A percentile compares a stretch with the other conserved stretches of the same genome.
These are phyloP conservation scores for Nitzschia sp. DNA, from an alignment of 108 stramenopile species.

Conservation along the genomic window DNA sequence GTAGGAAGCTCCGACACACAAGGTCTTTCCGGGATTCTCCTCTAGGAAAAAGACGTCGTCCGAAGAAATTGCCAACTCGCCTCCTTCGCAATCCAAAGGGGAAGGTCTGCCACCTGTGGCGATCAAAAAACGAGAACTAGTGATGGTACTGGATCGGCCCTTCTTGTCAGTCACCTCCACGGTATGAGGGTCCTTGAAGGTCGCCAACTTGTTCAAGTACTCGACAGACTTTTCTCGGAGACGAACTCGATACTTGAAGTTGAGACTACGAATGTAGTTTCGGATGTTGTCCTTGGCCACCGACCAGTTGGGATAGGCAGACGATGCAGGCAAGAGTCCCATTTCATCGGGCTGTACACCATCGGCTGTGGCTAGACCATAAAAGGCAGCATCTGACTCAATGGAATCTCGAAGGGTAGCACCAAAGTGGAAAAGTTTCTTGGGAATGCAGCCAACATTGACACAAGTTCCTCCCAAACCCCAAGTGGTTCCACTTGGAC, in stretches of 20 bases:
- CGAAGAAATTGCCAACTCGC: slow-evolving; percentile 90
- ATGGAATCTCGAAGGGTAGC: slow-evolving; percentile 63
- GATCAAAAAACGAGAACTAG: slow-evolving; percentile 86
- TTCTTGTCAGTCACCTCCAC: slow-evolving; percentile 82
- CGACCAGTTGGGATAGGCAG: slow-evolving; percentile 65
- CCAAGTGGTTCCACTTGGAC: slow-evolving; percentile 91
- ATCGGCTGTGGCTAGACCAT: slow-evolving; percentile 56
- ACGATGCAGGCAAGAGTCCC: slow-evolving; percentile 20
- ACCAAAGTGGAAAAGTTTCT: slow-evolving; percentile 96
- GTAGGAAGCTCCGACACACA: slow-evolving; percentile 97
- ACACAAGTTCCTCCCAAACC: slow-evolving; percentile 99
- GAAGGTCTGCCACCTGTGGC: slow-evolving; percentile 96
- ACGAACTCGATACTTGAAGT: slow-evolving; percentile 95
- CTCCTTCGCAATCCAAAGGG: slow-evolving; percentile 77
- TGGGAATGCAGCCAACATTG: slow-evolving; percentile 97
- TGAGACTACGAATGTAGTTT: slow-evolving; percentile 94
- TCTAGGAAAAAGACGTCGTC: slow-evolving; percentile 95
- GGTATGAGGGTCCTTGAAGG: slow-evolving; percentile 84
- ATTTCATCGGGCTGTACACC: slow-evolving; percentile 28
- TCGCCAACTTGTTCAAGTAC: slow-evolving; percentile 89
- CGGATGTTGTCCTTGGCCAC: slow-evolving; percentile 77
- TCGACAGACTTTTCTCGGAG: slow-evolving; percentile 92
- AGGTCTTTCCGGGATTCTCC: slow-evolving; percentile 88
- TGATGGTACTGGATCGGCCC: slow-evolving; percentile 61
- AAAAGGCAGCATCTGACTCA: slow-evolving; percentile 59